Evolutionary conservation across 331 rosid genomes (phyloP).

Genomic region (Telfairia occidentalis): DNA sequence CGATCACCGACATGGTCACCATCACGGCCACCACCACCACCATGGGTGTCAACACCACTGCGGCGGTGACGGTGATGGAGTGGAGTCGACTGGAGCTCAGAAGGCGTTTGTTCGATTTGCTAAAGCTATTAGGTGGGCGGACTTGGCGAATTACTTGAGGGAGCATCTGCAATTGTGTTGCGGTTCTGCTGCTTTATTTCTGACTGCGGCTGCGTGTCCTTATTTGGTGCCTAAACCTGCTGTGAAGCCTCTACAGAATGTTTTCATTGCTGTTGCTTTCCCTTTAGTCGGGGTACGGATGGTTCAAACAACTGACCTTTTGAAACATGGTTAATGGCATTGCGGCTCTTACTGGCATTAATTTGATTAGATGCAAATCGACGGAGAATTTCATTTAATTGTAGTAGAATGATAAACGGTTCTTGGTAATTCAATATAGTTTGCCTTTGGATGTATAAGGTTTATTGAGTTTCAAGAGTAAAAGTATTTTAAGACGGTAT

Average conservation of each 20-base stretch:
- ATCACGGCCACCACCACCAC: conserved; percentile 12
- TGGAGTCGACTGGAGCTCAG: conserved; percentile 50
- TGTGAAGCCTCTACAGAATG: conserved; percentile 52
- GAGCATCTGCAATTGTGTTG: conserved; percentile 83
- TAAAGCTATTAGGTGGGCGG: conserved; percentile 61
- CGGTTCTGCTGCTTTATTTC: conserved; percentile 56
- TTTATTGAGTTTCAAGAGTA: neutral
- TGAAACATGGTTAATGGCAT: neutral
- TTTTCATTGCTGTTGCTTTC: conserved; percentile 55
- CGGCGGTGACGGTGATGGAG: conserved; percentile 18
- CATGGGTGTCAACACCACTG: conserved; percentile 38
- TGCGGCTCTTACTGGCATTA: neutral
- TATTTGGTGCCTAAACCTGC: conserved; percentile 55
- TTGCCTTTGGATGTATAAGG: neutral
- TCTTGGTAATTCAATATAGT: neutral
- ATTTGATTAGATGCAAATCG: neutral
- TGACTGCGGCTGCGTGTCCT: conserved; percentile 79
- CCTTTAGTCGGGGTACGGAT: conserved; percentile 77
- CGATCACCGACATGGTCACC: conserved; percentile 20
- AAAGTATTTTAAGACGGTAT: neutral
- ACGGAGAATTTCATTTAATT: neutral
- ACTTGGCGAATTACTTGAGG: conserved; percentile 58
- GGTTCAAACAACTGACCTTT: neutral
- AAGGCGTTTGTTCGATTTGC: conserved; percentile 56
- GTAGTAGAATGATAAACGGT: neutral